Percentiles rank a stretch among this genome's conserved stretches.
Evolutionary conservation across 768 basidiomycete species (phyloP).

Genomic region (Leccinum subtestaceum): DNA sequence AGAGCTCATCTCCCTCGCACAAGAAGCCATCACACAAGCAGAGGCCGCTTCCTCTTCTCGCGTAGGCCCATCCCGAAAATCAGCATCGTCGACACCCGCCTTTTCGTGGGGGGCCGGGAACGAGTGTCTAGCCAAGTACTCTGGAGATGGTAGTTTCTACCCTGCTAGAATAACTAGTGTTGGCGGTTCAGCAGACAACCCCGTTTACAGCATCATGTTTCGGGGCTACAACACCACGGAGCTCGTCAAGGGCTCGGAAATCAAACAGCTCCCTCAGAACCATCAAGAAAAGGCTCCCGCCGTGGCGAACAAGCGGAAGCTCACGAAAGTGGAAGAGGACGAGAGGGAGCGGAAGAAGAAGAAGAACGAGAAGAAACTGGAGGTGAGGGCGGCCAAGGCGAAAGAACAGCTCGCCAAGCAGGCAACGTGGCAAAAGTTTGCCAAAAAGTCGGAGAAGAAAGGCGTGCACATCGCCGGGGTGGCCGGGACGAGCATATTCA

Average conservation of each 20-base stretch:
- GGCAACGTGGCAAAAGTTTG: constrained; percentile 90
- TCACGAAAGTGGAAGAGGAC: constrained; percentile 77
- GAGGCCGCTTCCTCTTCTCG: constrained; percentile 62
- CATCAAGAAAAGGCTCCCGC: constrained; percentile 41
- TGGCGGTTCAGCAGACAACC: constrained; percentile 77
- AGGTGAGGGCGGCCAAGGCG: constrained; percentile 78
- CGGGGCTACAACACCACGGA: constrained; percentile 92
- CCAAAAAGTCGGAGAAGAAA: constrained; percentile 92
- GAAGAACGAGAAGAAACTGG: constrained; percentile 92
- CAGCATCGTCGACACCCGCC: constrained; percentile 45
- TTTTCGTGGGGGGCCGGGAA: constrained; percentile 77
- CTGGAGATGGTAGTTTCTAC: constrained; percentile 81
- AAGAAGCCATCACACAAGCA: constrained; percentile 65
- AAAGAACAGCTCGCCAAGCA: constrained; percentile 86
- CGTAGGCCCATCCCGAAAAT: constrained; percentile 55
- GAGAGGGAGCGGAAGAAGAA: constrained; percentile 89
- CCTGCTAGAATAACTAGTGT: constrained; percentile 85
- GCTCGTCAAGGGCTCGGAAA: constrained; percentile 66
- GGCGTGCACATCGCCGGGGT: constrained; percentile 88
- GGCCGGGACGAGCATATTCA: constrained; percentile 88
- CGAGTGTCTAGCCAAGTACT: constrained; percentile 84
- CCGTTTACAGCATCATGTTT: constrained; percentile 87
- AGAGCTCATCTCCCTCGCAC: constrained; percentile 80
- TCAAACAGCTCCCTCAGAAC: constrained; percentile 67
- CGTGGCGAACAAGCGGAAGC: constrained; percentile 68